A percentile compares a stretch with the other conserved stretches of the same genome.
Evolutionary conservation across 768 basidiomycete species (phyloP).

Genomic region (Glaciozyma martinii): DNA sequence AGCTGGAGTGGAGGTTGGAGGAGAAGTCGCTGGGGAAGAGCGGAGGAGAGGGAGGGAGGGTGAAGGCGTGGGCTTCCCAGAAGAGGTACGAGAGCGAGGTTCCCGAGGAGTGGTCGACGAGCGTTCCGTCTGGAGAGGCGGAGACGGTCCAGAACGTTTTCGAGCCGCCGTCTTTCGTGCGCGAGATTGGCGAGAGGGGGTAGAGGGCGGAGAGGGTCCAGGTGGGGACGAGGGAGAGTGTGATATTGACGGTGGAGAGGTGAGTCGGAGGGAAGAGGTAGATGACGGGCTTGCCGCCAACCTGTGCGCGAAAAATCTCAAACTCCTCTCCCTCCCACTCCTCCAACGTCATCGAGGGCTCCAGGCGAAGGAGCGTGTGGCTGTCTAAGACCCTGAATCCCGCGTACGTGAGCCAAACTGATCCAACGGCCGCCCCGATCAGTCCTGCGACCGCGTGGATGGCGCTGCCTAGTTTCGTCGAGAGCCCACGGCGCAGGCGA

Average conservation of each 20-base stretch:
- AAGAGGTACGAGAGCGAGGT: constrained; percentile 41
- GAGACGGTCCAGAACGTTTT: constrained; percentile 39
- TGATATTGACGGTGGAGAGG: constrained; percentile 33
- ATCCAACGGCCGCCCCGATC: too few species aligned
- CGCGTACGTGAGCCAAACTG: too few species aligned
- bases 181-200: constrained; percentile 20
- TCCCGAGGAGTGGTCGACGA: constrained; percentile 37
- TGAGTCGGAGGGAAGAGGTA: constrained; percentile 40
- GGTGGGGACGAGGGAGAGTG: constrained; percentile 38
- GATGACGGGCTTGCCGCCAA: constrained; percentile 40
- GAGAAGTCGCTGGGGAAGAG: constrained; percentile 30
- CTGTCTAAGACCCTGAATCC: too few species aligned
- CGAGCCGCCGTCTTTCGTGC: neutral
- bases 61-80: constrained; percentile 37
- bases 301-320: too few species aligned
- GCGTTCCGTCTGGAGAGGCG: constrained; percentile 36
- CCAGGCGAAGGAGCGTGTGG: too few species aligned
- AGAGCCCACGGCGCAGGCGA: too few species aligned
- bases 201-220: constrained; percentile 42
- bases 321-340: too few species aligned
- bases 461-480: too few species aligned
- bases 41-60: constrained; percentile 1
- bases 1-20: constrained; percentile 40
- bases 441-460: too few species aligned
- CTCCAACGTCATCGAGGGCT: too few species aligned